Evolutionary conservation across 2,329 filamentous ascomycete genomes (phyloP), one percentile per base, ranked within the genome.

Genomic region (Aureobasidium melanogenum): DNA sequence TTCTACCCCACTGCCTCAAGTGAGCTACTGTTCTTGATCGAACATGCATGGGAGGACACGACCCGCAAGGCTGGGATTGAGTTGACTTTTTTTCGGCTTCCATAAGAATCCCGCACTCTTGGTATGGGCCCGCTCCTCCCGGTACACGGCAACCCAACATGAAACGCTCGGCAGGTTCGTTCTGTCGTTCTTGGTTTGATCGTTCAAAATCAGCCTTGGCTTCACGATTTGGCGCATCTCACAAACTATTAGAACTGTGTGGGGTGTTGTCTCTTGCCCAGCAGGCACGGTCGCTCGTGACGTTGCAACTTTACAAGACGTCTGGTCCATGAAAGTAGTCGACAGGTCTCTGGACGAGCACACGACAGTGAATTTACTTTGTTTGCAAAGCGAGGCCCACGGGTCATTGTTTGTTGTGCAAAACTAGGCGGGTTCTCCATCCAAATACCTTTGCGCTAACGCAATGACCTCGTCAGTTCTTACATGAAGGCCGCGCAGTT

Each of bases 81-180:
- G 54, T 57, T 57, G 54, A 57, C 54, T 36, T 57, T 57, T 57
- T 56, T 28, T 44, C 38, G 38, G 52, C 38, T 44, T 47, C 15
- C 32, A 15, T 15, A 10, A 44, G 36, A 46, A 30, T 57, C 54
- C 39, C 54, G 41, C 54, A 41, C 41, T 57, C 44, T 57, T 36
- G 48, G 30, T 28, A 39, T 28, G 50, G 50, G 50, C 36, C 50
- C 50, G 41, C 54, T 41, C 38, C 28, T 47, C 54, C 54, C 54
- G 54, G 54, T 57, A 46, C 54, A 47, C 41, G 54, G 54, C 54
- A 57, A 57, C 52, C 28, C 52, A 57, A 57, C 39, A 41, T 57
- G 54, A 57, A 57, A 57, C 54, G 54, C 54, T 57, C 54, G 54
- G 54, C 54, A 56, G 6, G 26, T 30, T 30, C n/a, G 22, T 39